Percentiles rank a stretch among this genome's conserved stretches.
phyloP scores from a whole-genome alignment of 306 rosid species.

The Ormosia semicastrata region DNA sequence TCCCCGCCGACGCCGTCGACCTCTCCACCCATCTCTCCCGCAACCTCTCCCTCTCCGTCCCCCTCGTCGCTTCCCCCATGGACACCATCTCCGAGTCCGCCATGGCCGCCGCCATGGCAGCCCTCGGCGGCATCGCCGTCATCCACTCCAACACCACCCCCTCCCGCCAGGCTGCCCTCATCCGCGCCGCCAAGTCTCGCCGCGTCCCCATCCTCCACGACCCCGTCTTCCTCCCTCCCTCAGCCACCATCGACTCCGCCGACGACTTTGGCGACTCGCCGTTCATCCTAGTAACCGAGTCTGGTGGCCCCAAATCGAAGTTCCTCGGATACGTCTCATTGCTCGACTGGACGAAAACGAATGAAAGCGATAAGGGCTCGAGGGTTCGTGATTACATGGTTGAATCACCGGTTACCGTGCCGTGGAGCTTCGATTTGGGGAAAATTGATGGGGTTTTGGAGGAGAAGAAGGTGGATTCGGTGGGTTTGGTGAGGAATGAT shows the following conservation, averaged over 20 bases:
- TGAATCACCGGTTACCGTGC: constrained; percentile 31
- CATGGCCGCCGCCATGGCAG: constrained; percentile 84
- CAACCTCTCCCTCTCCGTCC: constrained; percentile 54
- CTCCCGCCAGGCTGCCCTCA: constrained; percentile 52
- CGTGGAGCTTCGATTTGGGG: constrained; percentile 54
- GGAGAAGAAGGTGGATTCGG: constrained; percentile 37
- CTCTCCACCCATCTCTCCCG: constrained; percentile 63
- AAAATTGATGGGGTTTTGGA: constrained; percentile 36
- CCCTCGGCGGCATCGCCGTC: constrained; percentile 73
- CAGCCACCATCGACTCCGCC: constrained; percentile 35
- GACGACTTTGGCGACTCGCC: constrained; percentile 52
- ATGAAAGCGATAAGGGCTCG: constrained; percentile 34
- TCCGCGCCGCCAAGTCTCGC: constrained; percentile 68
- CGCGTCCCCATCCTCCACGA: constrained; percentile 66
- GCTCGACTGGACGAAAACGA: constrained; percentile 46
- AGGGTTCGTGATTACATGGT: constrained; percentile 53
- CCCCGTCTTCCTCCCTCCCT: constrained; percentile 53
- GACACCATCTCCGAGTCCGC: constrained; percentile 78
- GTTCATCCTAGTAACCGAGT: constrained; percentile 59
- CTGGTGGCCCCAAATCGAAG: constrained; percentile 45
- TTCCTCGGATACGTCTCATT: constrained; percentile 60
- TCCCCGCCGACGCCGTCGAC: constrained; percentile 67
- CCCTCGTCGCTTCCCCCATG: constrained; percentile 94
- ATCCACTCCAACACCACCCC: constrained; percentile 61
- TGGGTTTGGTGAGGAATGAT: constrained; percentile 43